A percentile compares a stretch with the other conserved stretches of the same genome.
These are phyloP conservation scores for Suillus weaverae DNA, from an alignment of 768 basidiomycete genomes.

Conservation along the genomic window DNA sequence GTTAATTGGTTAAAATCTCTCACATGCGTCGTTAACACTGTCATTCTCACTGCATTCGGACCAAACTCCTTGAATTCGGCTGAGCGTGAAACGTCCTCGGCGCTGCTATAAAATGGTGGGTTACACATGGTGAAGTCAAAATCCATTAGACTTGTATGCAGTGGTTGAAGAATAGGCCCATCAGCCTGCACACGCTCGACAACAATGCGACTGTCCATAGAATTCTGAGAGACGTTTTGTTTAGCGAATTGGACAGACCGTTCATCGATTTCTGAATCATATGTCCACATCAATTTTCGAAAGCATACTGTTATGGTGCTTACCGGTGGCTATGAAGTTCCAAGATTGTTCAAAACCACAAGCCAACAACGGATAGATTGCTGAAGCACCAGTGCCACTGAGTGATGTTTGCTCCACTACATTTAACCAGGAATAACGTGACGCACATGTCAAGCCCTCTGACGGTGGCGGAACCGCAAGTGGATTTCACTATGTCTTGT, in stretches of 20 bases:
- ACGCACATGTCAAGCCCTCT: conserved; percentile 74
- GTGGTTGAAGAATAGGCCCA: conserved; percentile 44
- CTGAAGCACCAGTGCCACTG: conserved; percentile 90
- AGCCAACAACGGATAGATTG: conserved; percentile 82
- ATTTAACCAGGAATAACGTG: background rate
- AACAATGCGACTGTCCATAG: conserved; percentile 49
- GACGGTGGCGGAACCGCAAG: conserved; percentile 26
- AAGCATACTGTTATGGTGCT: background rate
- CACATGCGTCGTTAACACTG: background rate
- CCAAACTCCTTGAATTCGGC: conserved; percentile 61
- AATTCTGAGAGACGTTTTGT: conserved; percentile 58
- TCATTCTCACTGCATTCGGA: conserved; percentile 65
- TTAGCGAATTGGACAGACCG: conserved; percentile 56
- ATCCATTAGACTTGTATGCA: conserved; percentile 14
- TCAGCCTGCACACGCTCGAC: conserved; percentile 40
- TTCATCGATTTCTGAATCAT: conserved; percentile 64
- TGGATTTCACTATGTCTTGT: conserved; percentile 58
- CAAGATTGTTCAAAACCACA: conserved; percentile 54
- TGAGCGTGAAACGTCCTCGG: conserved; percentile 61
- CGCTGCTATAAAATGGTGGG: conserved; percentile 89
- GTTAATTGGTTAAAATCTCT: background rate
- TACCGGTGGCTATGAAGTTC: conserved; percentile 72
- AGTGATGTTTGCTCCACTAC: background rate
- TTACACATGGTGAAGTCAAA: conserved; percentile 93
- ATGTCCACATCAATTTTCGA: background rate